A percentile compares a stretch with the other conserved stretches of the same genome.
Evolutionary conservation across 2,329 filamentous ascomycete species (phyloP).

Genomic region (Raffaelea albimanens): DNA sequence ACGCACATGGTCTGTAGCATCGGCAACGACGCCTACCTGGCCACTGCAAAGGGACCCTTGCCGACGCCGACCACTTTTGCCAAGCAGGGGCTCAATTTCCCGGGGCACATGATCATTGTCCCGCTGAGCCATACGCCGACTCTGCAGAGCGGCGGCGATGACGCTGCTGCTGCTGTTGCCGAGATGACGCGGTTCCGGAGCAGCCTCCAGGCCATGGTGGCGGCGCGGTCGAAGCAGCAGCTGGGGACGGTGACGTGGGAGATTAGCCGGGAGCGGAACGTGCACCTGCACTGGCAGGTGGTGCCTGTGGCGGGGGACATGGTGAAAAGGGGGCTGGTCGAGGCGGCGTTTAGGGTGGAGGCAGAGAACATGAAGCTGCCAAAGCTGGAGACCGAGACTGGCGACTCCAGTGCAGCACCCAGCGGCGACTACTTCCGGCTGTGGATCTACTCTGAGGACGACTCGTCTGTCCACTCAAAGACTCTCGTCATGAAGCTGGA

Average conservation of each 20-base stretch:
- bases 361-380: conserved; percentile 63
- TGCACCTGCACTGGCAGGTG: conserved; percentile 93
- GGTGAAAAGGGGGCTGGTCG: conserved; percentile 64
- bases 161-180: conserved; percentile 52
- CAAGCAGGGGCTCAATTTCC: conserved; percentile 58
- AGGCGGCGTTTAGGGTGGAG: conserved; percentile 81
- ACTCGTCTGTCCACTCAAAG: no score
- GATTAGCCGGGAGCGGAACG: conserved; percentile 69
- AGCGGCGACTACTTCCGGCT: neutral
- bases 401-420: no score
- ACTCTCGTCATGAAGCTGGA: conserved; percentile 67
- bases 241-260: conserved; percentile 88
- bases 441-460: neutral
- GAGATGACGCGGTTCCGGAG: conserved; percentile 81
- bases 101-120: conserved; percentile 84
- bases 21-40: conserved; percentile 78
- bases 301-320: conserved; percentile 63
- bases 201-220: conserved; percentile 71
- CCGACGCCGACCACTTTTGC: conserved; percentile 60
- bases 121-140: conserved; percentile 72
- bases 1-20: conserved; percentile 87
- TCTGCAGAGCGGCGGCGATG: conserved; percentile 48
- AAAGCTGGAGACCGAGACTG: conserved; percentile 36
- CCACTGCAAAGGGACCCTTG: conserved; percentile 84
- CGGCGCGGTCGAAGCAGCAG: conserved; percentile 39